Base-by-base conservation (phyloP, 208 protist genomes). In the Leptomonas pyrrhocoris region DNA sequence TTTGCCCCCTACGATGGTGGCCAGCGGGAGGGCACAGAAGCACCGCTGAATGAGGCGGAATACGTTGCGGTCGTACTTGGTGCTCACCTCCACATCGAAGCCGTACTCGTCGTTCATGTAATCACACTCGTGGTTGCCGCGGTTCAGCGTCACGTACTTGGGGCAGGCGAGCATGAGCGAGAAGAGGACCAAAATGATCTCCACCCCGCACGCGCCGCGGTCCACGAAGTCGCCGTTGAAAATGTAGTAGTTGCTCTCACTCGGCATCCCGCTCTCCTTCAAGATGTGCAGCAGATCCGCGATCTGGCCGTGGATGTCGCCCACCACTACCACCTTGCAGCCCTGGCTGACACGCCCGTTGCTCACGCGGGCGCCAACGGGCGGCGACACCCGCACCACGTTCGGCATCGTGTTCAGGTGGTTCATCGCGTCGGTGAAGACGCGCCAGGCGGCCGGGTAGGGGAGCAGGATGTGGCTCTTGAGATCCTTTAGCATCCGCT, bases 71-170 rank as follows among this genome's bases (percentile, higher is more conserved):
- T 96, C 97, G 77, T 99, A 99, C 85, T 99, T 99, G 63, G 94
- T 92, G 68, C 97, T 92, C 69, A 98, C 99, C 84, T 99, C 98
- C 51, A 99, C 97, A 74, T 99, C 99, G 74, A 99, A 99, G 49
- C 98, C 98, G 83, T 99, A 99, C 49, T 99, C 95, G 50, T 95
- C 90, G 68, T 95, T 97, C 87, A 97, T 95, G 74, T 98, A 96
- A 68, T 96, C 78, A 72, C 88, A 91, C 80, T 98, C 97, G 74
- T 98, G 97, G 82, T 98, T 98, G 46, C 97, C 97, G 27, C 97
- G 92, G 80, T 98, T 98, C 25, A 98, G 81, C 16, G 93, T 96
- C 23, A 98, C 96, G 36, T 88, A 86, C 60, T 94, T 88, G 1
- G 97, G 97, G 78, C 89, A 98, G 2, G 90, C 83, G 19, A 98